These are phyloP conservation scores for Hypoxylon trugodes DNA, from an alignment of 495 filamentous ascomycete species.

Conservation along the genomic window DNA sequence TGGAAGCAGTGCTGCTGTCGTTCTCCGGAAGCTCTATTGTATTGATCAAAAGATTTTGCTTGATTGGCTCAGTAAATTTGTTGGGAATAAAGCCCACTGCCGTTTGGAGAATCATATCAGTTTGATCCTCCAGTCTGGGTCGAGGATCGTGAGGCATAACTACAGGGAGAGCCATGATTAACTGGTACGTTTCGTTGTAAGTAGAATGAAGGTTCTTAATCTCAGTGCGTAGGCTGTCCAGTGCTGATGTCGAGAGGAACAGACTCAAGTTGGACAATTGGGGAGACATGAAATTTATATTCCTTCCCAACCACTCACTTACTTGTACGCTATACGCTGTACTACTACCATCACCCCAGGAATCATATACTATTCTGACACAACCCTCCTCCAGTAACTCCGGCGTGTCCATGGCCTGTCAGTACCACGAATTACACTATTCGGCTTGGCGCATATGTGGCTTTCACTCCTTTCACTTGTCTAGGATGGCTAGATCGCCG, in stretches of 20 bases:
- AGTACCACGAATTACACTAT: slow-evolving; percentile 31
- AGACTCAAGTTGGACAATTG: neutral
- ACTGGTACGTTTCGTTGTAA: neutral
- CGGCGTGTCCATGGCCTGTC: slow-evolving; percentile 5
- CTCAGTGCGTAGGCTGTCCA: neutral
- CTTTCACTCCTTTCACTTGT: slow-evolving; percentile 15
- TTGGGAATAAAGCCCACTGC: slow-evolving; percentile 16
- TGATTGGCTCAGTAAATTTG: slow-evolving; percentile 28
- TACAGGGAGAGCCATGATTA: slow-evolving; percentile 35
- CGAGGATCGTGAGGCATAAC: slow-evolving; percentile 18
- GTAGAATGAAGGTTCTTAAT: neutral
- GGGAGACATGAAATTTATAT: slow-evolving; percentile 24
- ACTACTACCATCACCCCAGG: neutral
- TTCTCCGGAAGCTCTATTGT: slow-evolving; percentile 25
- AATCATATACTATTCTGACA: neutral
- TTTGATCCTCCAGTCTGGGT: slow-evolving; percentile 30
- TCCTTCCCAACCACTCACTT: too few species aligned
- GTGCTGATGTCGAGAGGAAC: neutral
- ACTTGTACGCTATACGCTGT: too few species aligned
- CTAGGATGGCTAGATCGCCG: slow-evolving; percentile 13
- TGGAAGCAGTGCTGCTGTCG: slow-evolving; percentile 1
- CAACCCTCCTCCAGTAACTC: neutral
- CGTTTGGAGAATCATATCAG: slow-evolving; percentile 25
- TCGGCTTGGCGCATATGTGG: slow-evolving; percentile 44
- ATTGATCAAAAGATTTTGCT: slow-evolving; percentile 15